phyloP scores from a whole-genome alignment of 2,329 filamentous ascomycete species.

The Onygena corvina region DNA sequence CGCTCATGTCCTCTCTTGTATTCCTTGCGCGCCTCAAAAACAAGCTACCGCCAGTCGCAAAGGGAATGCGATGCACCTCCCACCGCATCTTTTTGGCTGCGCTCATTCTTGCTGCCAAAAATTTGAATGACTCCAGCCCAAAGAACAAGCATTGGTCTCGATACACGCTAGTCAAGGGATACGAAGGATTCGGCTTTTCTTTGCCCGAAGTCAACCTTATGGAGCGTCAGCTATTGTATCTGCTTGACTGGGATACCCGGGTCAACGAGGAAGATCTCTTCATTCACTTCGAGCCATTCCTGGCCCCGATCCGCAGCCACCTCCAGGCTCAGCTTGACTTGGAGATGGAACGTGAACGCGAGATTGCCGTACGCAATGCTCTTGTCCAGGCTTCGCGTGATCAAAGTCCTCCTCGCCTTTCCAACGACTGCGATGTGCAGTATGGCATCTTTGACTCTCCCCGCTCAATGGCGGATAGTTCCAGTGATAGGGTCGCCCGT shows the following conservation, averaged over 20 bases:
- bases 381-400: conserved; percentile 7
- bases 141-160: conserved; percentile 99
- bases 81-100: conserved; percentile 87
- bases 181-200: conserved; percentile 75
- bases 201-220: conserved; percentile 96
- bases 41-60: conserved; percentile 82
- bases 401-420: conserved; percentile 9
- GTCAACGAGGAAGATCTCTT: conserved; percentile 79
- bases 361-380: conserved; percentile 3
- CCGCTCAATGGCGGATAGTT: conserved; percentile 22
- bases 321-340: conserved; percentile 12
- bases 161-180: conserved; percentile 67
- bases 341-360: conserved; percentile 10
- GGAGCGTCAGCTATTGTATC: conserved; percentile 95
- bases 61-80: conserved; percentile 89
- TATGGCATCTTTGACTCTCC: conserved; percentile 22
- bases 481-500: conserved; percentile 23
- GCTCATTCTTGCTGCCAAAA: conserved; percentile 67
- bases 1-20: conserved; percentile 90
- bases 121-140: conserved; percentile 93
- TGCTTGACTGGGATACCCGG: conserved; percentile 86
- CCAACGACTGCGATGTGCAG: neutral
- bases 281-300: conserved; percentile 73
- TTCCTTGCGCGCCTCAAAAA: conserved; percentile 78
- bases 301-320: conserved; percentile 62